Evolutionary conservation across 2,329 filamentous ascomycete species (phyloP), one percentile per base, ranked within the genome.

Genomic region (Lachnellula subtilissima): DNA sequence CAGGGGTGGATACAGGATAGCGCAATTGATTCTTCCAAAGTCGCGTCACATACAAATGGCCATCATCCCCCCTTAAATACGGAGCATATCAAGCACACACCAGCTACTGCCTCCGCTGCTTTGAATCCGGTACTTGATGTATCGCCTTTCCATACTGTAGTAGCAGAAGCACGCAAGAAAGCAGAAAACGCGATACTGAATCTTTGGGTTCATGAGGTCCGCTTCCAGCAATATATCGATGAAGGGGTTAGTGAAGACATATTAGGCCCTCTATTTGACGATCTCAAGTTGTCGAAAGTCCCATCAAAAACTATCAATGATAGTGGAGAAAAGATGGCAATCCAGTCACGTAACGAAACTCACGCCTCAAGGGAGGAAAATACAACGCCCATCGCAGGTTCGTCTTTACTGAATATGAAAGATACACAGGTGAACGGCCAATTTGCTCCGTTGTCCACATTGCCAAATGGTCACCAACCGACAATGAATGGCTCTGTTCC

Each of bases 211-310:
- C 70, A 89, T 57, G 87, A 89, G 49, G 83, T 95, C 56, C 83
- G 83, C 19, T 96, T 86, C 66, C 79, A 87, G 53, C 81, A 89
- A 57, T 86, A 93, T 55, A 75, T 92, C 12, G 78, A 84, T 11
- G 88, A 93, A 69, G 88, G 89, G 0, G 78, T 93, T 43, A 81
- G 91, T 62, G 76, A 81, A 37, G 71, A 71, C 1, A 67, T 91
- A 11, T 73, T 96, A 37, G 80, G 78, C 54, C 70, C 74, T 32
- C 76, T 94, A 1, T 94, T 91, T 64, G 74, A 78, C 25, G 85
- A 90, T 19, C 73, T 94, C 3, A 84, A 85, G 3, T 76, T 91
- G 4, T 28, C 65, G 61, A 50, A 65, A 67, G 37, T 69, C 23
- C 50, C 59, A 66, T 45, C 60, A 64, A 62, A 59, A 22, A 51